Conservation (phyloP, 768 basidiomycete species). For the Ramaria sp. region DNA sequence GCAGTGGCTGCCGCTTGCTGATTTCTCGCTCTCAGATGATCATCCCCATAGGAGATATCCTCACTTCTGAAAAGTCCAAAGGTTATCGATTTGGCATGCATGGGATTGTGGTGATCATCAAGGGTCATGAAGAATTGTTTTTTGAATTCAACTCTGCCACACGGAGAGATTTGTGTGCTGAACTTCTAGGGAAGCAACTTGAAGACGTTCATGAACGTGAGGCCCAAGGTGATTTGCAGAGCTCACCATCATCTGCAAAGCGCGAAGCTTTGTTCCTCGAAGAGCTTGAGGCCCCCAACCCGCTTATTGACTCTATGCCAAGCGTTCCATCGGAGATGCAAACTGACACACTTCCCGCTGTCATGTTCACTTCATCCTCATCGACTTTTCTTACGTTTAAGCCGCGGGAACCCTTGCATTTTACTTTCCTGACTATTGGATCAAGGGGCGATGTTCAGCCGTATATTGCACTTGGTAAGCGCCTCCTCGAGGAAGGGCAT, state of each 20-base stretch:
- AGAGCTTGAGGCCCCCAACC: slow-evolving; percentile 56
- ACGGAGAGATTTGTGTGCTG: slow-evolving; percentile 68
- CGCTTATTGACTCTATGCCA: slow-evolving; percentile 30
- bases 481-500: slow-evolving; percentile 84
- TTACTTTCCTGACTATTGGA: slow-evolving; percentile 94
- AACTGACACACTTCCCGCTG: slow-evolving; percentile 69
- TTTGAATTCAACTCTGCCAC: slow-evolving; percentile 84
- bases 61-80: slow-evolving; percentile 74
- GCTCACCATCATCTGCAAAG: slow-evolving; percentile 28
- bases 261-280: slow-evolving; percentile 74
- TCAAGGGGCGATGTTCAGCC: slow-evolving; percentile 97
- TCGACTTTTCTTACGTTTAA: slow-evolving; percentile 97
- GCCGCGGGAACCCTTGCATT: slow-evolving; percentile 71
- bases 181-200: slow-evolving; percentile 68
- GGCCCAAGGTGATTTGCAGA: slow-evolving; percentile 31
- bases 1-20: not conserved
- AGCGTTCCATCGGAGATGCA: slow-evolving; percentile 40
- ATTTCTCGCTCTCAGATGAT: slow-evolving; percentile 60
- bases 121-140: slow-evolving; percentile 96
- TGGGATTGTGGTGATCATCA: slow-evolving; percentile 83
- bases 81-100: slow-evolving; percentile 85
- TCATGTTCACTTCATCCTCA: slow-evolving; percentile 94
- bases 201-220: slow-evolving; percentile 53
- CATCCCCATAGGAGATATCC: slow-evolving; percentile 79
- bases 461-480: slow-evolving; percentile 92